Evolutionary conservation across 2,329 filamentous ascomycete species (phyloP).

Genomic region (Exophiala calicioides): DNA sequence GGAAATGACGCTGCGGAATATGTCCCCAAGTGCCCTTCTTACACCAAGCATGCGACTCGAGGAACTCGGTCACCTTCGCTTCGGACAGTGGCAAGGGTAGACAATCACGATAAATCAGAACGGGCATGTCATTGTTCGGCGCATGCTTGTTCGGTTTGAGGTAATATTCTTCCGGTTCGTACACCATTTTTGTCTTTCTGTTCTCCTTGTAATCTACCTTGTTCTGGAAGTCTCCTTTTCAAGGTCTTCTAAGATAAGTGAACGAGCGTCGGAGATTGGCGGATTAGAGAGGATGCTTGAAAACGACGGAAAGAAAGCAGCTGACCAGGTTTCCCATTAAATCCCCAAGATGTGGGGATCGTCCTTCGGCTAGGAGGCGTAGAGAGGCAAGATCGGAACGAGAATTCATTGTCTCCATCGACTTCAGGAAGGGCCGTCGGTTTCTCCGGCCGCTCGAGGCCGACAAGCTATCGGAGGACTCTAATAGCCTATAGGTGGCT

Average conservation of each 20-base stretch:
- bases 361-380: too few species aligned
- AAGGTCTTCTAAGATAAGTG: too few species aligned
- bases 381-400: conserved; percentile 11
- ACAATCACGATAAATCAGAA: conserved; percentile 40
- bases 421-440: not conserved
- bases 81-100: conserved; percentile 34
- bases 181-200: conserved; percentile 8
- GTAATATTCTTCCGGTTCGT: conserved; percentile 30
- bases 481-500: too few species aligned
- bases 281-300: conserved; percentile 23
- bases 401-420: conserved; percentile 9
- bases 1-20: conserved; percentile 35
- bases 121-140: conserved; percentile 38
- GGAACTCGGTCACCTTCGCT: conserved; percentile 31
- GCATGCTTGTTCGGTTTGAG: conserved; percentile 33
- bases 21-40: conserved; percentile 36
- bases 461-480: too few species aligned
- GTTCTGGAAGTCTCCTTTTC: too few species aligned
- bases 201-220: not conserved
- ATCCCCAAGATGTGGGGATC: too few species aligned
- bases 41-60: conserved; percentile 38
- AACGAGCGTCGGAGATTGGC: too few species aligned
- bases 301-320: not conserved
- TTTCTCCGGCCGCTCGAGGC: conserved; percentile 37
- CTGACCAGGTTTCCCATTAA: too few species aligned